Evolutionary conservation across 805 yeast genomes (phyloP), one percentile per base, ranked within the genome.

Genomic region (Starmera pachycereana): DNA sequence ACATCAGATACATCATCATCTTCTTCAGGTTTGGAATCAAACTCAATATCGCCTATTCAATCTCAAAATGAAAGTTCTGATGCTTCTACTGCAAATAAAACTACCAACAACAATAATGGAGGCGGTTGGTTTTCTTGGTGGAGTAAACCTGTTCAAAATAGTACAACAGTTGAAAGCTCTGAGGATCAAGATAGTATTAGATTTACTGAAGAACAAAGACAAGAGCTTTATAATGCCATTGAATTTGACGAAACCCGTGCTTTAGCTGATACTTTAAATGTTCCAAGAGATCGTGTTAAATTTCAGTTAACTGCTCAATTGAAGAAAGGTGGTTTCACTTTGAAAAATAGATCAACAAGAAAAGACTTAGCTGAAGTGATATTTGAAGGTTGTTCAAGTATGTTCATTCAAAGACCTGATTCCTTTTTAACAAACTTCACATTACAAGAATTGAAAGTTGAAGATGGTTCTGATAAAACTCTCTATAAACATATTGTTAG

Each of bases 141-240:
- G 84, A 67, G 74, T 43, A 65, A 65, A 30, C 46, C 46, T 13
- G 36, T 49, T 4, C 37, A 57, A 3, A 37, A 44, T 3, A 25
- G 53, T 1, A 44, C 53, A 3, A 52, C 27, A 22, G 27, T 22
- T 22, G 27, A 22, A 22, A 22, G 3, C 9, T 22, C 27, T 2
- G 27, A 55, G 4, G 52, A 62, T 7, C 65, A 67, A 4, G 56
- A 63, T 8, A 63, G 68, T 3, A 56, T 78, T 25, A 65, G 67
- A 7, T 72, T 92, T 57, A 76, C 92, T 0, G 95, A 86, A 12
- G 95, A 88, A 48, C 96, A 92, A 53, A 71, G 85, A 46, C 72
- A 86, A 53, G 98, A 94, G 43, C 66, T 92, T 16, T 89, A 87
- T 53, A 95, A 86, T 44, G 95, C 97, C 0, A 89, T 92, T 47